Base-by-base conservation (phyloP, 371 early-diverging fungal genomes). In the Mortierella sp. region DNA sequence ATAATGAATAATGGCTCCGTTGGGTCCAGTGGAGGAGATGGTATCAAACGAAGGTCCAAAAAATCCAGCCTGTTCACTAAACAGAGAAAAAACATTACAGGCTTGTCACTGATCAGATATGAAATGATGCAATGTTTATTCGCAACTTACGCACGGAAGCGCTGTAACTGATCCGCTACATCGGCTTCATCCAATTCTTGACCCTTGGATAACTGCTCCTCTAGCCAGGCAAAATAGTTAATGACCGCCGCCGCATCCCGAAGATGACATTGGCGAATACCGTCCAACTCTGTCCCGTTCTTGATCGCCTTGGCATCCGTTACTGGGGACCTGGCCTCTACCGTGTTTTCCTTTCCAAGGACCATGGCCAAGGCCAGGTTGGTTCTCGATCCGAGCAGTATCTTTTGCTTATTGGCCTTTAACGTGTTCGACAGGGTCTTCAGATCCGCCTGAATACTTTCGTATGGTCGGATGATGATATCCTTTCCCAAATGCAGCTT, bases 1-100 rank as follows among this genome's bases (percentile, higher is more conserved):
- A 86, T 99, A 99, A 80, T 99, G 99, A 70, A 99, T 98, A 66
- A 99, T 96, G 28, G 99, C 98, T 3, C 95, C 99, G 71, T 99
- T 99, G 24, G 96, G 78, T 3, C 99, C 99, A 19, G 93, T 93
- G 1, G 94, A 91, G 4, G 97, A 96, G 65, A 99, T 99, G 15
- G 99, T 99, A 70, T 94, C 97, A 73, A 99, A 99, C 41, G 96
- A 96, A 14, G 95, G 90, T 0, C 95, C 95, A 31, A 96, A 92
- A 79, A 91, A 94, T 60, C 89, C 80, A 17, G 70, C 68, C 67
- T 92, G 90, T 59, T 87, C 85, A 21, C 85, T 84, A 60, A 47
- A 34, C 30, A n/a, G 27, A 50, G 50, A 31, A 31, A 32, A 27
- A 49, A 49, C n/a, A n/a, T n/a, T n/a, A n/a, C n/a, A n/a, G n/a